Conservation (phyloP, 495 filamentous ascomycete species). For the Tetracladium setigerum region DNA sequence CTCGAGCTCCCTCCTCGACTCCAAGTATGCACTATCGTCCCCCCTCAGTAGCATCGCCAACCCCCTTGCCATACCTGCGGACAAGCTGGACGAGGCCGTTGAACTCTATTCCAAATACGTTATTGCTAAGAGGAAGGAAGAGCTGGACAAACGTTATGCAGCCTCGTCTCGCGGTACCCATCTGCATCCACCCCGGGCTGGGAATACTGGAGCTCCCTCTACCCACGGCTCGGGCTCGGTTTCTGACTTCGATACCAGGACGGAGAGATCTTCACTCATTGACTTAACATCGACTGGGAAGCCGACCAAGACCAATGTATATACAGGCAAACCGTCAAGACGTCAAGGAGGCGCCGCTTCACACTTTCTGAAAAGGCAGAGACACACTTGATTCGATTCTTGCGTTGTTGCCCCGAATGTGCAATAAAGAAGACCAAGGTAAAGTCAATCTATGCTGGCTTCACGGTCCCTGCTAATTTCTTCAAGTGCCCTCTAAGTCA, state of each 20-base stretch:
- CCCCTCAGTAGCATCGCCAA: neutral
- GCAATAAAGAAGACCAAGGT: conserved; percentile 10
- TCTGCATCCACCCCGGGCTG: neutral
- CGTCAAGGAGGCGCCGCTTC: conserved; percentile 4
- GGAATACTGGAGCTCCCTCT: too few relatives aligned
- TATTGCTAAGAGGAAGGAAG: neutral
- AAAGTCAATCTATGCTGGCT: neutral
- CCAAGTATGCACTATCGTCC: neutral
- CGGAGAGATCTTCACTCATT: conserved; percentile 16
- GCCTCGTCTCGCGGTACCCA: conserved; percentile 1
- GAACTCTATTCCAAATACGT: conserved; percentile 10
- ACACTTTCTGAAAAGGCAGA: conserved; percentile 11
- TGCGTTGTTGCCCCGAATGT: conserved; percentile 12
- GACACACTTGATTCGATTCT: conserved; percentile 15
- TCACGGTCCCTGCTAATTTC: conserved; percentile 1
- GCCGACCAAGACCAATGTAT: conserved; percentile 4
- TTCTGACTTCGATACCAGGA: conserved; percentile 8
- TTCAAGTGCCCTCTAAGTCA: conserved; percentile 19
- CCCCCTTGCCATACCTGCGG: conserved; percentile 14
- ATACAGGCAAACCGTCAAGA: conserved; percentile 11
- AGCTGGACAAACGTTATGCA: conserved; percentile 2
- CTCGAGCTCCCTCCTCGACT: neutral
- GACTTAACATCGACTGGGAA: conserved; percentile 13
- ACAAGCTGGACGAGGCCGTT: conserved; percentile 15
- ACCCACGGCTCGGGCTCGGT: conserved; percentile 2